Base-by-base conservation (phyloP, 106 monocot genomes). In the Phalaenopsis aphrodite region DNA sequence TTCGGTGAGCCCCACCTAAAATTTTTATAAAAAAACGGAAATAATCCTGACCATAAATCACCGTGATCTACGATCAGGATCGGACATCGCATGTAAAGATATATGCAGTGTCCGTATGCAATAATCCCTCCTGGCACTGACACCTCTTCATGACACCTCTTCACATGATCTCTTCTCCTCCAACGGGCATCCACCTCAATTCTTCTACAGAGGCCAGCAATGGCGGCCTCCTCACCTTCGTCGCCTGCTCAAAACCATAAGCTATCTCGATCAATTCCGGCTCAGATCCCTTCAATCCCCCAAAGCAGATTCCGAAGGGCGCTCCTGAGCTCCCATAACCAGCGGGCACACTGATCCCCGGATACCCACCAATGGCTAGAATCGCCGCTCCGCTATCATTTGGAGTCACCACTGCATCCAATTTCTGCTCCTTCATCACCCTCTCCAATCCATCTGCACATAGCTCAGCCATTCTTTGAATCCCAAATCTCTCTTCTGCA, bases 251-350 rank as follows among this genome's bases (percentile, higher is more conserved):
- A 72, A 88, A 95, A 3, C 75, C 87, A 85, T 85, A 95, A 12
- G 95, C 86, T 5, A 95, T 86, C 87, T 95, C 90, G 48, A 95
- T 93, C 77, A 95, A 75, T 78, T 78, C 83, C 4, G 83, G 88
- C 36, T 95, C 92, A 2, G 83, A 95, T 15, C 92, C 95, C 82
- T 56, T 85, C 45, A 95, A 79, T 0, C 91, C 95, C 1, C 90
- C 88, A 41, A 92, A 92, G 56, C 80, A 88, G 55, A 95, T 81
- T 2, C 88, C 90, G 10, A 95, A 90, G 9, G 92, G 90, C 17
- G 58, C 79, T 23, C 88, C 90, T 16, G 56, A n/a, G 1, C 41
- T 46, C 1, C 17, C 76, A 23, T 87, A 95, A 19, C 95, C 95
- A 5, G 95, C 95, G 0, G 95, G 95, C 49, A 95, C 90, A 21